A percentile compares a stretch with the other conserved stretches of the same genome.
phyloP scores from a whole-genome alignment of 768 basidiomycete species.

The Leccinum longicurvipes region DNA sequence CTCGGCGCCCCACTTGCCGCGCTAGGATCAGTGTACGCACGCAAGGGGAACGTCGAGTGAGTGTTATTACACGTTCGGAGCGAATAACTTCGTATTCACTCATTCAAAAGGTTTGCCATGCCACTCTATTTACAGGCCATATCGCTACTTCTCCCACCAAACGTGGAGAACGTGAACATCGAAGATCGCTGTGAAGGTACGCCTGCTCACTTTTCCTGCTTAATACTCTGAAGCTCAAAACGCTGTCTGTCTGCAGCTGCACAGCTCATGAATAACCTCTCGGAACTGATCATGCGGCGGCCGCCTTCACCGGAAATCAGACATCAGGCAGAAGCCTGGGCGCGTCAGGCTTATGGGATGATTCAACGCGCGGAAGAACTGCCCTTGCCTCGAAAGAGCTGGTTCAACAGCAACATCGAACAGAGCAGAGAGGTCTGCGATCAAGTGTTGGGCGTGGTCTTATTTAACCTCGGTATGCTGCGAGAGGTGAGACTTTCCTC shows the following conservation, averaged over 20 bases:
- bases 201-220: neutral
- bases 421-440: conserved; percentile 44
- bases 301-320: conserved; percentile 35
- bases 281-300: conserved; percentile 39
- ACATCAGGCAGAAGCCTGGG: conserved; percentile 58
- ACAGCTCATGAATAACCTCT: conserved; percentile 49
- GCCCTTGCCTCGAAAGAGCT: conserved; percentile 16
- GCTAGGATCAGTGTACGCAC: conserved; percentile 58
- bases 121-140: conserved; percentile 66
- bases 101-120: conserved; percentile 50
- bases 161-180: conserved; percentile 23
- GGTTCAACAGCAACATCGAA: conserved; percentile 23
- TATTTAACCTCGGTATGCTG: conserved; percentile 62
- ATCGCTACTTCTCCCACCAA: conserved; percentile 52
- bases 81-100: neutral
- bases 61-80: neutral
- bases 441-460: conserved; percentile 49
- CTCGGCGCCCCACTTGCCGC: conserved; percentile 68
- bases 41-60: conserved; percentile 47
- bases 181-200: conserved; percentile 63
- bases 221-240: neutral
- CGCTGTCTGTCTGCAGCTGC: conserved; percentile 32
- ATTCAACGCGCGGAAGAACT: conserved; percentile 27
- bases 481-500: conserved; percentile 35
- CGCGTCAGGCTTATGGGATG: conserved; percentile 43